Evolutionary conservation across 306 rosid genomes (phyloP).

Genomic region (Alnus glutinosa): DNA sequence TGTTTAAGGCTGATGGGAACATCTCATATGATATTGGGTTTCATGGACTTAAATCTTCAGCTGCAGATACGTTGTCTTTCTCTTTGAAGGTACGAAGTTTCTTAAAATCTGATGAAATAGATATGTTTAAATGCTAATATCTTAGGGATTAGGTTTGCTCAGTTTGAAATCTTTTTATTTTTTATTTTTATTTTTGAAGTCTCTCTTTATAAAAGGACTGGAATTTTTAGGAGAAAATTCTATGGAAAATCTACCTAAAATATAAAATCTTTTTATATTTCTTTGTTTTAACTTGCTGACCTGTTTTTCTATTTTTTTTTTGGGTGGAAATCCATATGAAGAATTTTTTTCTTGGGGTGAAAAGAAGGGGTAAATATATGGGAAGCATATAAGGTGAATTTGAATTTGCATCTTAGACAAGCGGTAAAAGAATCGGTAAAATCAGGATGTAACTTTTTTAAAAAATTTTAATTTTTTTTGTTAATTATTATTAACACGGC

Average conservation of each 20-base stretch:
- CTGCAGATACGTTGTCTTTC: slow-evolving; percentile 59
- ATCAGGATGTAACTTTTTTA: not conserved
- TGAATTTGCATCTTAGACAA: not conserved
- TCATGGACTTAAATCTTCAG: slow-evolving; percentile 72
- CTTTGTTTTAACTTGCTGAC: not conserved
- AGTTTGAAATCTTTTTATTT: not conserved
- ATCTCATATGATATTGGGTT: slow-evolving; percentile 82
- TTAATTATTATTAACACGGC: not conserved
- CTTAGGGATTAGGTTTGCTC: not conserved
- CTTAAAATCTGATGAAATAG: not conserved
- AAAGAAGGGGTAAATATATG: not conserved
- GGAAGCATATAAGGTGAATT: not conserved
- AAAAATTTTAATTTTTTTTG: too few relatives aligned
- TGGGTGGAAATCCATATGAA: not conserved
- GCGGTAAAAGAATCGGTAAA: not conserved
- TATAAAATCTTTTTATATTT: not conserved
- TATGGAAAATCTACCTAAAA: not conserved
- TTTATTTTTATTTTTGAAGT: not conserved
- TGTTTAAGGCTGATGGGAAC: slow-evolving; percentile 91
- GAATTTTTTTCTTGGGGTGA: not conserved
- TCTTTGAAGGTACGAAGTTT: slow-evolving; percentile 59
- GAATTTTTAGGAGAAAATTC: not conserved
- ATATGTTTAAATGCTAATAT: slow-evolving; percentile 1
- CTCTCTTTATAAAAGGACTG: not conserved
- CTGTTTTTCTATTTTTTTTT: too few relatives aligned